phyloP scores from a whole-genome alignment of 2,329 filamentous ascomycete species.

The Fusarium abutilonis region DNA sequence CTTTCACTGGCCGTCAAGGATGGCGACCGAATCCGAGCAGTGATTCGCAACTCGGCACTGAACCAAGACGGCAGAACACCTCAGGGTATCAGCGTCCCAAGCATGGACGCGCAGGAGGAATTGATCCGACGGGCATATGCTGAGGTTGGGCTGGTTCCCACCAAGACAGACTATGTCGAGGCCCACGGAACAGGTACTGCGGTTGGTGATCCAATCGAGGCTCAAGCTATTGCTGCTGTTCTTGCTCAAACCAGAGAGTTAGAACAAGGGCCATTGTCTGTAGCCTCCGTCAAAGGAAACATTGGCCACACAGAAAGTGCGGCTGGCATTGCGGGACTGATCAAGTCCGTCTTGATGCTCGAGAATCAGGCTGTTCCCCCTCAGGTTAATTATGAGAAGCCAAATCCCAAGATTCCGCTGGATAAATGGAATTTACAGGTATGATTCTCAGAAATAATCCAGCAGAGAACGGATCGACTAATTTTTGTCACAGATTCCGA shows the following conservation, averaged over 20 bases:
- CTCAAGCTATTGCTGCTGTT: constrained; percentile 23
- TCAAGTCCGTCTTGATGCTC: constrained; percentile 50
- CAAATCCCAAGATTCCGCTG: constrained; percentile 46
- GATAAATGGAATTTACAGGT: too few relatives aligned
- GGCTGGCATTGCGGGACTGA: constrained; percentile 44
- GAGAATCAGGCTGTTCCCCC: constrained; percentile 39
- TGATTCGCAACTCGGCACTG: background rate
- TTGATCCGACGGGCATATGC: constrained; percentile 17
- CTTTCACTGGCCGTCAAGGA: background rate
- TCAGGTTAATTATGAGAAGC: constrained; percentile 37
- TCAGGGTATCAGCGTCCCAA: background rate
- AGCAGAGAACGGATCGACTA: too few relatives aligned
- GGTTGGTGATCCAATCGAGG: constrained; percentile 58
- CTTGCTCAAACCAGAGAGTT: constrained; percentile 17
- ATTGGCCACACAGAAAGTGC: constrained; percentile 46
- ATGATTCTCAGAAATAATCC: too few relatives aligned
- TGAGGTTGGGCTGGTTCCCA: background rate
- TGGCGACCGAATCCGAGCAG: background rate
- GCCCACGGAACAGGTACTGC: constrained; percentile 60
- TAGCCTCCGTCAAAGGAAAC: constrained; percentile 48
- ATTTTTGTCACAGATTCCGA: too few relatives aligned
- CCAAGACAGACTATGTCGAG: constrained; percentile 51
- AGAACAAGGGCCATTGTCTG: constrained; percentile 14
- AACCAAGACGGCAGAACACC: background rate
- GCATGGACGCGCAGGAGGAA: background rate